Evolutionary conservation across 2,329 filamentous ascomycete genomes (phyloP).

Genomic region (Stagonosporopsis vannaccii): DNA sequence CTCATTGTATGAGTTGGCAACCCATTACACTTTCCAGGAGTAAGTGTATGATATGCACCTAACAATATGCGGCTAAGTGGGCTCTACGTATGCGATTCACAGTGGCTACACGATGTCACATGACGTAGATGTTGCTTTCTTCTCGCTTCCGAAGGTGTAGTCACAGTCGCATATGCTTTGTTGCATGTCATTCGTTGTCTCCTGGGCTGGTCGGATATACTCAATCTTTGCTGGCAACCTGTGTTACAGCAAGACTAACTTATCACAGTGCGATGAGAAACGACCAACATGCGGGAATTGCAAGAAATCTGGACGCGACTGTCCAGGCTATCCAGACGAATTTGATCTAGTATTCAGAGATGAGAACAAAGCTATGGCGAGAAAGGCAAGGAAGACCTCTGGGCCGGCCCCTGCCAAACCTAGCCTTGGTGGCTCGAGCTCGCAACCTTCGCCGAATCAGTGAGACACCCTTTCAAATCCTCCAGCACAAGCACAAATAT

Average conservation of each 20-base stretch:
- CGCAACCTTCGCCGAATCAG: constrained; percentile 42
- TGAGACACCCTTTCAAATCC: constrained; percentile 21
- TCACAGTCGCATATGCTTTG: background rate
- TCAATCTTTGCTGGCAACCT: background rate
- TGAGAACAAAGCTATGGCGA: constrained; percentile 72
- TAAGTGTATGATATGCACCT: background rate
- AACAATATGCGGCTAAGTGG: background rate
- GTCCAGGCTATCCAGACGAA: constrained; percentile 62
- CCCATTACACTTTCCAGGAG: background rate
- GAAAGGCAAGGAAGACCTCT: constrained; percentile 62
- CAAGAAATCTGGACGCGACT: constrained; percentile 41
- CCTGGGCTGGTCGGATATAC: background rate
- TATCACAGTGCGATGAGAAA: constrained; percentile 45
- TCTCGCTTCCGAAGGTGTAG: background rate
- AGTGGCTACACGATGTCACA: background rate
- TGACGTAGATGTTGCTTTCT: background rate
- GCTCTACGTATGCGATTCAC: no score
- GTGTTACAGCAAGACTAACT: constrained; percentile 11
- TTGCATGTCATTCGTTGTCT: background rate
- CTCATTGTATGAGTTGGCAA: background rate
- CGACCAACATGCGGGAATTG: constrained; percentile 47
- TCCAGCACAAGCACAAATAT: background rate
- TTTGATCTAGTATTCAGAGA: constrained; percentile 77
- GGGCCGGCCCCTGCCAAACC: constrained; percentile 26
- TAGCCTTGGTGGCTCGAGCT: constrained; percentile 28